These are phyloP conservation scores for Phytophthora crassamura DNA, from an alignment of 352 stramenopile genomes.

Conservation along the genomic window DNA sequence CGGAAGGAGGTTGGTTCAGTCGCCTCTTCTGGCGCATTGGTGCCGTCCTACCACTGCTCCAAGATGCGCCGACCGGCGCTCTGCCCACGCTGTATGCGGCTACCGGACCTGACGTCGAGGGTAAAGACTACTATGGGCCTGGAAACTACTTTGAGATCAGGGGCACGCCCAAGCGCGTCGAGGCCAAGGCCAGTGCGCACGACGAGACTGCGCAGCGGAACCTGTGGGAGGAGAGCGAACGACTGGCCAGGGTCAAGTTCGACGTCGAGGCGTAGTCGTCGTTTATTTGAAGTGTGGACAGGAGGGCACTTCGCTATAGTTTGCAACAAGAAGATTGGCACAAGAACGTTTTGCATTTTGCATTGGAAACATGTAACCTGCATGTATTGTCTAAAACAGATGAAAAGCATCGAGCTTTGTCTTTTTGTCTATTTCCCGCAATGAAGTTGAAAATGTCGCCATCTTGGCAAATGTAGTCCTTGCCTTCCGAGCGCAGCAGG, in stretches of 20 bases:
- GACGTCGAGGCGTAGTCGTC: slow-evolving; percentile 9
- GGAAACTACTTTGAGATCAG: slow-evolving; percentile 39
- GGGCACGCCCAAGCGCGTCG: slow-evolving; percentile 40
- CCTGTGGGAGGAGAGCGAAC: slow-evolving; percentile 41
- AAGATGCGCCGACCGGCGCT: slow-evolving; percentile 35
- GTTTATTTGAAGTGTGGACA: background rate
- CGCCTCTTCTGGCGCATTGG: slow-evolving; percentile 8
- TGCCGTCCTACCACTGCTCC: slow-evolving; percentile 1
- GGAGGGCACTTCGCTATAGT: background rate
- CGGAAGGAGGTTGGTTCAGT: slow-evolving; percentile 22
- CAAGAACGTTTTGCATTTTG: background rate
- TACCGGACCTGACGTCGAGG: slow-evolving; percentile 32
- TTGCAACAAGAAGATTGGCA: too few relatives aligned
- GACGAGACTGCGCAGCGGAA: slow-evolving; percentile 18
- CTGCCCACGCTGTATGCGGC: slow-evolving; percentile 56
- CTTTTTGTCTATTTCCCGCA: slow-evolving; percentile 54
- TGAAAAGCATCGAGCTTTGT: too few relatives aligned
- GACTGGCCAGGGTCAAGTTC: slow-evolving; percentile 34
- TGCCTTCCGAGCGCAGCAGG: slow-evolving; percentile 95
- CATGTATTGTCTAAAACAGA: background rate
- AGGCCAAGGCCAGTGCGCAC: slow-evolving; percentile 18
- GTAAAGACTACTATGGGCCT: slow-evolving; percentile 55
- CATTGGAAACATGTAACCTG: background rate
- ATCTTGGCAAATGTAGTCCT: slow-evolving; percentile 98
- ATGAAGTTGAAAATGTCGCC: slow-evolving; percentile 99